A percentile compares a stretch with the other conserved stretches of the same genome.
Evolutionary conservation across 176 grass and related monocot genomes (phyloP).

Genomic region (Avena sativa): DNA sequence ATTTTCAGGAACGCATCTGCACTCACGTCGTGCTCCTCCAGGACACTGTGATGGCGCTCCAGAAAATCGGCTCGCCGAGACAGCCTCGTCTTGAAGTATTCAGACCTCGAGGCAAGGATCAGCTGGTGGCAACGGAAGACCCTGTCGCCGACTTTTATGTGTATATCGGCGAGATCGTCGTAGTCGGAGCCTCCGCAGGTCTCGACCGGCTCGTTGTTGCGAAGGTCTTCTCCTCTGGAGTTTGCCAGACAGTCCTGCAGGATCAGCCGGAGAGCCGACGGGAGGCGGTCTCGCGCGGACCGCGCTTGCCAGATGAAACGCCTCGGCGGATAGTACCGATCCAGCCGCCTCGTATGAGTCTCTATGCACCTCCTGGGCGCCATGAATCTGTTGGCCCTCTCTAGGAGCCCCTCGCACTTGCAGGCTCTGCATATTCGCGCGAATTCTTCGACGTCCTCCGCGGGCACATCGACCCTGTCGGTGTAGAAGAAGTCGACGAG

Average conservation of each 20-base stretch:
- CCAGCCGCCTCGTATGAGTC: not conserved
- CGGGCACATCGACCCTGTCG: constrained; percentile 75
- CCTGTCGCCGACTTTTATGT: constrained; percentile 72
- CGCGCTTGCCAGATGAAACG: constrained; percentile 71
- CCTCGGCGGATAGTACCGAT: constrained; percentile 50
- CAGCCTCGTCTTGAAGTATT: constrained; percentile 85
- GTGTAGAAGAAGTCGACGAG: too few relatives aligned
- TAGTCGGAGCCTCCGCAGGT: not conserved
- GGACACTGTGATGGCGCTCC: constrained; percentile 54
- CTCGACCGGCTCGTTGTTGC: not conserved
- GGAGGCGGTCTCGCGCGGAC: constrained; percentile 66
- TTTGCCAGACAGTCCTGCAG: constrained; percentile 61
- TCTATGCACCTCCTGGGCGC: constrained; percentile 38
- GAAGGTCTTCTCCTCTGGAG: constrained; percentile 39
- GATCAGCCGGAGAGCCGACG: constrained; percentile 53
- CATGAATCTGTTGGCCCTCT: not conserved
- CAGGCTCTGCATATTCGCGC: constrained; percentile 74
- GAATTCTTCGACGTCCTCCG: constrained; percentile 72
- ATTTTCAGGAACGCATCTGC: constrained; percentile 84
- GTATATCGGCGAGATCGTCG: constrained; percentile 71
- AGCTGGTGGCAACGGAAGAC: constrained; percentile 81
- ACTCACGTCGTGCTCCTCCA: constrained; percentile 88
- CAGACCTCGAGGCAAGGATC: constrained; percentile 76
- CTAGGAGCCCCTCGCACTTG: constrained; percentile 53
- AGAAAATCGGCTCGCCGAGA: constrained; percentile 65